phyloP scores from a whole-genome alignment of 768 basidiomycete species.

The Mycena alexandri region DNA sequence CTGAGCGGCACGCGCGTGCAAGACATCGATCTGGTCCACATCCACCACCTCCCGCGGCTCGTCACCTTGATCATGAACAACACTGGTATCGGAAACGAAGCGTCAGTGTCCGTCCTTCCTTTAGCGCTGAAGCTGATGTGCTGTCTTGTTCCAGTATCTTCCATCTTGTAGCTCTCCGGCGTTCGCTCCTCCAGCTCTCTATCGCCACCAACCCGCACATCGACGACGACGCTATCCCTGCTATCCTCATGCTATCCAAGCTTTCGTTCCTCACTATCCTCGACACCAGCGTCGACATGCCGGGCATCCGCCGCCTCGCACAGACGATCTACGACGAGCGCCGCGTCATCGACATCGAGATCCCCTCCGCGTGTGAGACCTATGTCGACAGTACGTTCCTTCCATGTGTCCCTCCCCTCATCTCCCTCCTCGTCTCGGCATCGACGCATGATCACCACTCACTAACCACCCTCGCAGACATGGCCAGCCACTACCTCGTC shows the following conservation, averaged over 20 bases:
- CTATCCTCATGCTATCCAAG: constrained; percentile 61
- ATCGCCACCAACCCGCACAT: constrained; percentile 66
- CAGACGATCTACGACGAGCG: constrained; percentile 49
- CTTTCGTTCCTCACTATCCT: constrained; percentile 65
- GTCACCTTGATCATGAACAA: constrained; percentile 60
- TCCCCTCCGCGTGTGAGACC: constrained; percentile 63
- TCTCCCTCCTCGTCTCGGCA: neutral
- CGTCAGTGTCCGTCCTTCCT: constrained; percentile 52
- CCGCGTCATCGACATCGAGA: constrained; percentile 63
- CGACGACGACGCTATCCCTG: constrained; percentile 68
- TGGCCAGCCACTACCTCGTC: constrained; percentile 62
- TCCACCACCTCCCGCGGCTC: constrained; percentile 68
- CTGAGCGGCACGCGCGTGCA: constrained; percentile 59
- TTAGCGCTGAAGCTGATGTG: neutral
- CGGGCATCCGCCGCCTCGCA: constrained; percentile 67
- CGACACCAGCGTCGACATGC: constrained; percentile 68
- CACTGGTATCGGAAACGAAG: constrained; percentile 73
- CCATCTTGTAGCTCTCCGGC: constrained; percentile 67
- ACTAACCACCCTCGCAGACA: constrained; percentile 47
- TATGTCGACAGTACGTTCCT: constrained; percentile 65
- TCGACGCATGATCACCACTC: neutral
- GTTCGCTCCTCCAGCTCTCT: constrained; percentile 64
- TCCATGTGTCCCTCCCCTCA: neutral
- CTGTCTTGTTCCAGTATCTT: constrained; percentile 58
- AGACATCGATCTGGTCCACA: constrained; percentile 63